Conservation (phyloP, 2,329 filamentous ascomycete genomes). For the Fusarium cicatricum region DNA sequence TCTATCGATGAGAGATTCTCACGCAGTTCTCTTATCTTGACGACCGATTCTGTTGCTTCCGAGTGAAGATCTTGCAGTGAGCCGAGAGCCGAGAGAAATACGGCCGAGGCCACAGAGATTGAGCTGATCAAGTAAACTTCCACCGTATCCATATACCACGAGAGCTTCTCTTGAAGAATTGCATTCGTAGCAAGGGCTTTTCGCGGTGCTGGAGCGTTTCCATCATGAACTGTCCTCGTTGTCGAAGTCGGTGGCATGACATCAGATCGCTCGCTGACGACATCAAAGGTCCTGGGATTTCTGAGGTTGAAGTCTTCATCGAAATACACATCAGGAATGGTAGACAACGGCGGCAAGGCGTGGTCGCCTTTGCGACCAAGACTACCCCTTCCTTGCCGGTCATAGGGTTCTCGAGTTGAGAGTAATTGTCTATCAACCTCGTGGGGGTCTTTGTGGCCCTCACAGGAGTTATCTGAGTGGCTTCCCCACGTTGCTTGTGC, state of each 20-base stretch:
- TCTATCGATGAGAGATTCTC: slow-evolving; percentile 83
- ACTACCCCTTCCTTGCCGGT: slow-evolving; percentile 45
- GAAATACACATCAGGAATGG: slow-evolving; percentile 91
- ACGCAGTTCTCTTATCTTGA: slow-evolving; percentile 80
- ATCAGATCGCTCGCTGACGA: slow-evolving; percentile 93
- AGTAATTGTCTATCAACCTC: slow-evolving; percentile 40
- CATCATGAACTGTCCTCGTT: no score
- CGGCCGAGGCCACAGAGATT: slow-evolving; percentile 92
- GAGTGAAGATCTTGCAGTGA: slow-evolving; percentile 89
- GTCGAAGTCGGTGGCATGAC: slow-evolving; percentile 65
- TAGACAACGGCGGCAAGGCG: slow-evolving; percentile 83
- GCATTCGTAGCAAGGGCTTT: slow-evolving; percentile 95
- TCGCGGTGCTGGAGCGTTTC: slow-evolving; percentile 59
- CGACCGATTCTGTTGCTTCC: slow-evolving; percentile 89
- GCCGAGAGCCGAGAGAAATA: slow-evolving; percentile 93
- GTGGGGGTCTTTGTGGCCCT: no score
- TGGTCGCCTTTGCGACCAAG: slow-evolving; percentile 68
- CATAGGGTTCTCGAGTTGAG: slow-evolving; percentile 37
- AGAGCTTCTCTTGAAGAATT: slow-evolving; percentile 95
- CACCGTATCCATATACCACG: slow-evolving; percentile 99
- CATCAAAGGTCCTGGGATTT: slow-evolving; percentile 93
- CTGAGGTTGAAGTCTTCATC: slow-evolving; percentile 94
- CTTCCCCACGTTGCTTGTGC: slow-evolving; percentile 50
- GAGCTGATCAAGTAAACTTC: slow-evolving; percentile 96
- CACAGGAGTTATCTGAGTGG: no score